Conservation (phyloP, 768 basidiomycete genomes). For the Pisolithus microcarpus region DNA sequence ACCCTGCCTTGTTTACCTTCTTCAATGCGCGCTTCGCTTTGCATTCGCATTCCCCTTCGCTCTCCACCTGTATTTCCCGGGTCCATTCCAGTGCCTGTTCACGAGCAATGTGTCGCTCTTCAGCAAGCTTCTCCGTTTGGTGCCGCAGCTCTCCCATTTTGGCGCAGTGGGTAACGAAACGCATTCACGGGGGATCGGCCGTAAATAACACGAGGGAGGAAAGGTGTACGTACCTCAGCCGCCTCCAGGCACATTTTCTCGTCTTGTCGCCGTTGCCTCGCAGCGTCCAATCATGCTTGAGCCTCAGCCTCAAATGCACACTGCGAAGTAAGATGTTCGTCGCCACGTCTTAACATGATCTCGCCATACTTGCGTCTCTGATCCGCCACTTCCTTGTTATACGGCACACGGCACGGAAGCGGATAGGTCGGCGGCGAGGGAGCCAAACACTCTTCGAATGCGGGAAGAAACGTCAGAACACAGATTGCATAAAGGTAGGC, state of each 20-base stretch:
- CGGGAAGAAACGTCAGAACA: neutral
- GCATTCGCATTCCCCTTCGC: conserved; percentile 75
- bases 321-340: too few species aligned
- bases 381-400: conserved; percentile 80
- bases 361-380: too few species aligned
- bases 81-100: too few species aligned
- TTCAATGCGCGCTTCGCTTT: conserved; percentile 49
- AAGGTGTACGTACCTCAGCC: conserved; percentile 39
- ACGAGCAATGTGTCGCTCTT: conserved; percentile 64
- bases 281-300: too few species aligned
- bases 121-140: conserved; percentile 74
- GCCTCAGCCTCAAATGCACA: too few species aligned
- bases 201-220: neutral
- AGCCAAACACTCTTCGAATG: conserved; percentile 55
- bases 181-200: neutral
- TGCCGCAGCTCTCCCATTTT: conserved; percentile 55
- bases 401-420: conserved; percentile 72
- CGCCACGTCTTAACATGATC: neutral
- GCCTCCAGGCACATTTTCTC: too few species aligned
- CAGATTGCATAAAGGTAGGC: neutral
- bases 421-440: conserved; percentile 71
- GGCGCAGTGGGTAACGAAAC: conserved; percentile 37
- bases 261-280: too few species aligned
- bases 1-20: too few species aligned
- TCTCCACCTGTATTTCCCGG: too few species aligned